Percentiles rank a stretch among this genome's conserved stretches.
phyloP scores from a whole-genome alignment of 2,329 filamentous ascomycete species.

The Aureobasidium namibiae region DNA sequence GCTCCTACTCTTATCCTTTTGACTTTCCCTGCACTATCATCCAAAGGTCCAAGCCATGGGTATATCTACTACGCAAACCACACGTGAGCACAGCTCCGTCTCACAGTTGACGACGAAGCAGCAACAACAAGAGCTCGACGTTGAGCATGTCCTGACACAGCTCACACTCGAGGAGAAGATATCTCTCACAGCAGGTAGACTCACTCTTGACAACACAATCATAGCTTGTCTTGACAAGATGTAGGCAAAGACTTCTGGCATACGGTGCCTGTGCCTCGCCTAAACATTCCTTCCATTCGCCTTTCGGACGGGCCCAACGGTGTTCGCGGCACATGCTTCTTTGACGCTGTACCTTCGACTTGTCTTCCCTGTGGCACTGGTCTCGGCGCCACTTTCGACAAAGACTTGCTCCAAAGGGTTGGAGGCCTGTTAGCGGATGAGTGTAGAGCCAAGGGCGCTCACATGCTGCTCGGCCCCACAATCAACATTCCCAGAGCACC shows the following conservation, averaged over 20 bases:
- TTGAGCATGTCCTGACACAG: constrained; percentile 21
- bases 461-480: constrained; percentile 67
- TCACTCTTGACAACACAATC: no score
- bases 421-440: constrained; percentile 65
- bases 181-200: constrained; percentile 14
- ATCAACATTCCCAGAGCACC: constrained; percentile 80
- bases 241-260: constrained; percentile 3
- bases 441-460: constrained; percentile 61
- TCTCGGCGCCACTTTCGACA: constrained; percentile 71
- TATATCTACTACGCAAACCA: neutral
- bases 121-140: constrained; percentile 15
- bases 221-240: neutral
- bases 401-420: constrained; percentile 58
- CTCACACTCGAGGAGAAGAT: constrained; percentile 25
- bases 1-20: no score
- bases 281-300: neutral
- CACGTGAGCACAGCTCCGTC: neutral
- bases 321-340: constrained; percentile 59
- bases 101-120: neutral
- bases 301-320: constrained; percentile 58
- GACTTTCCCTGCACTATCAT: no score
- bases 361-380: constrained; percentile 72
- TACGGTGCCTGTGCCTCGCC: neutral
- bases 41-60: neutral
- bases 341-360: constrained; percentile 56